Evolutionary conservation across 108 stramenopile genomes (phyloP), one percentile per base, ranked within the genome.

Genomic region (Aureococcus anophagefferens): DNA sequence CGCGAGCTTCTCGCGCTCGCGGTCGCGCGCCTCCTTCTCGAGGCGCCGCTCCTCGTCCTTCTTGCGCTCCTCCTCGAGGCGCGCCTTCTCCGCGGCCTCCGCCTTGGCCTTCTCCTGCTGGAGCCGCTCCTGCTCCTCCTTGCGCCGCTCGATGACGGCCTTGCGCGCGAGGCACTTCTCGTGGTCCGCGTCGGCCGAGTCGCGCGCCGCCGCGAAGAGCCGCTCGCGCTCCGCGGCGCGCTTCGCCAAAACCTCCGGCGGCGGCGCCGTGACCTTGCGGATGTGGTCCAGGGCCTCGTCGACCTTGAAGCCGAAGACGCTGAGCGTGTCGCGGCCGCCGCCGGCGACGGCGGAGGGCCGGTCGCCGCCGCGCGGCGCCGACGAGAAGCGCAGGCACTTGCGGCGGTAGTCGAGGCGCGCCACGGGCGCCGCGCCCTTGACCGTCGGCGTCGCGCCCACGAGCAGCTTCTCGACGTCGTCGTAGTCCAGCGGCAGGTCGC

Each of bases 381-480:
- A 83, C 4, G 93, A 93, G 79, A 97, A 95, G 32, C 93, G 87
- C 45, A 95, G 79, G 80, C 93, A 94, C 30, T 90, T 84, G 5
- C 88, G 83, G 67, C 89, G 79, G 77, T 93, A 91, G 72, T 97
- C 94, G 77, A 97, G 81, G 51, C 76, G 79, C 30, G 51, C 51
- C 35, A 85, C 79, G 63, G 89, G 88, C 33, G 79, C 77, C 30
- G 82, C 85, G n/a, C 45, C 34, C 62, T 83, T 81, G 28, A 81
- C 83, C 32, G 66, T 35, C 72, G 87, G 84, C 15, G 88, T 83
- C 28, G 91, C 90, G 29, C 85, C 68, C 14, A 95, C 91, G 59
- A 97, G 80, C 30, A 84, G 78, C 72, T 92, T 92, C 81, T 97
- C 96, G 72, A 96, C 87, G 65, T 94, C 86, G 68, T 89, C 82